phyloP scores from a whole-genome alignment of 1,284 basidiomycete genomes.

The Schizophyllum amplum region DNA sequence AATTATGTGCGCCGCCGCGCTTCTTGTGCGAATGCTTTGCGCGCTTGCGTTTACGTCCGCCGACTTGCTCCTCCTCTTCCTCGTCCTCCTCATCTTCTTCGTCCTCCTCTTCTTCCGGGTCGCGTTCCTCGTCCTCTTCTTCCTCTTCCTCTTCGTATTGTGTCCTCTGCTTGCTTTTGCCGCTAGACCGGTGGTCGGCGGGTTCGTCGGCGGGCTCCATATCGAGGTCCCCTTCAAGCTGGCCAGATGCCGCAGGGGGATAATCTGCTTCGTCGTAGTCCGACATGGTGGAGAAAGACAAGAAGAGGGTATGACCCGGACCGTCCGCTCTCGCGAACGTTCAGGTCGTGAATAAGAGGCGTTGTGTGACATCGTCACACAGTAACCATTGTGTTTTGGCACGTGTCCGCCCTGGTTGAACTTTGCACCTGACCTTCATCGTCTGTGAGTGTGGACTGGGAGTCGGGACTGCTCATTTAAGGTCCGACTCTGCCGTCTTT shows the following conservation, averaged over 20 bases:
- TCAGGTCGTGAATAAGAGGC: not conserved
- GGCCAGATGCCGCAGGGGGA: constrained; percentile 28
- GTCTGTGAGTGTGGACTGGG: too few relatives aligned
- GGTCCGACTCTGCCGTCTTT: too few relatives aligned
- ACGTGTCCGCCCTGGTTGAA: too few relatives aligned
- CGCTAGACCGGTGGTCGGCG: constrained; percentile 2
- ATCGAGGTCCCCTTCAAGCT: constrained; percentile 1
- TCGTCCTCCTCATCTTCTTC: constrained; percentile 31
- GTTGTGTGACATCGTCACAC: not conserved
- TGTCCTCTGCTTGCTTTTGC: constrained; percentile 17
- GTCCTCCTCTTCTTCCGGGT: constrained; percentile 42
- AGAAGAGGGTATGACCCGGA: constrained; percentile 1
- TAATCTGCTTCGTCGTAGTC: constrained; percentile 43
- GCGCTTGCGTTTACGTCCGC: constrained; percentile 41
- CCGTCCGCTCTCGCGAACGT: not conserved
- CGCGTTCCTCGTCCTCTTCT: constrained; percentile 22
- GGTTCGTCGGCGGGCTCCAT: not conserved
- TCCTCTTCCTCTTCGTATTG: constrained; percentile 27
- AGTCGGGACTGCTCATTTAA: too few relatives aligned
- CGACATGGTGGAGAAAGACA: constrained; percentile 33
- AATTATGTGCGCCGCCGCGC: constrained; percentile 62
- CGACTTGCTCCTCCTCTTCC: constrained; percentile 42
- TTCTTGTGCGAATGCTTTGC: constrained; percentile 48
- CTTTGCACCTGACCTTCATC: too few relatives aligned
- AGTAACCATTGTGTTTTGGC: too few relatives aligned